Evolutionary conservation across 2,329 filamentous ascomycete genomes (phyloP), one percentile per base, ranked within the genome.

Genomic region (Diaporthe citri): DNA sequence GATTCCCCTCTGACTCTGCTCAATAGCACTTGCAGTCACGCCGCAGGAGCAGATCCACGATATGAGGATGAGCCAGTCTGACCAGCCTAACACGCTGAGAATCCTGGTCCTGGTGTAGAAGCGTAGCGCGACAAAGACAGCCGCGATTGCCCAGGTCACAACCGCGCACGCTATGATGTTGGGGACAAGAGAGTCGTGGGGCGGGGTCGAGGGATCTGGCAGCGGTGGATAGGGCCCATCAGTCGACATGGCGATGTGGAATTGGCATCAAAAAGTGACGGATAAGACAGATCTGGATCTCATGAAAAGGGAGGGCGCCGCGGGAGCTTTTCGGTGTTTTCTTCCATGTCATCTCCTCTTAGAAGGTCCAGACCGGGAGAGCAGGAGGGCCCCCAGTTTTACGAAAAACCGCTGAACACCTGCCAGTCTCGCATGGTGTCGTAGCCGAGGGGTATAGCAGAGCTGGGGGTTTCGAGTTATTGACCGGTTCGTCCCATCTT

Each of bases 61-160:
- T 36, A 81, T 77, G 12, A 85, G 22, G 60, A 85, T 82, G 36
- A 80, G 80, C 80, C 83, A 84, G 73, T 86, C 84, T 34, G 84
- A 82, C 15, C 77, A 60, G 51, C 82, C 83, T 59, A 84, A 79
- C 51, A 84, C 81, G 73, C 81, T 82, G 51, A 84, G 80, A 48
- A 85, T 75, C 8, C 79, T 76, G 4, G 79, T 77, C 62, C 84
- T 78, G 12, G 85, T 86, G 75, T 84, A 86, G 66, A 86, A 81
- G 10, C 85, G 83, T n/a, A 84, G 71, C 4, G 76, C 76, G n/a
- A 85, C 82, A 57, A 85, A 81, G 0, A 78, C 51, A 15, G 80
- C 80, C 4, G 82, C 80, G 25, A 85, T 78, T 15, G 81, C n/a
- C 74, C 78, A 78, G 10, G 79, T 81, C 36, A 82, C 57, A 12